Evolutionary conservation across 805 yeast species (phyloP), one percentile per base, ranked within the genome.

Genomic region (Ogataea minuta): DNA sequence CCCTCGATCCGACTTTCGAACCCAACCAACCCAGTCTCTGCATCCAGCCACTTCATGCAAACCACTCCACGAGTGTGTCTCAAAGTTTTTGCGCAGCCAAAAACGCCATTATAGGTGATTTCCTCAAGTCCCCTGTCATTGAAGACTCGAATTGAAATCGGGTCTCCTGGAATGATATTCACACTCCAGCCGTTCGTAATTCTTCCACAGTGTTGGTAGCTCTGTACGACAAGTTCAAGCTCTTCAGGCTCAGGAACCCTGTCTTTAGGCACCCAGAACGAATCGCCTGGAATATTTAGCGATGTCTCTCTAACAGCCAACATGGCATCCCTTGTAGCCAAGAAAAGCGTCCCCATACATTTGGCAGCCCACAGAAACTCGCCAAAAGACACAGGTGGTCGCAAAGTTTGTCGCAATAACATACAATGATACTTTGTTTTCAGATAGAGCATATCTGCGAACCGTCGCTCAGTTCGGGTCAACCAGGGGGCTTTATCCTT

Each of bases 341-440:
- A 7, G 16, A 36, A 36, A 13, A 36, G 23, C 9, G 26, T 25
- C 25, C 35, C 40, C 7, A 13, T 10, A 16, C 40, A 36, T 13
- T 24, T 14, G 6, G 13, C 31, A 8, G 26, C 16, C 40, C 40
- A 36, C 13, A 36, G 8, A 17, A 30, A 36, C 20, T 36, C 27
- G 5, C 40, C 39, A 25, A 36, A 25, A 9, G 20, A 13, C 12
- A 35, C 38, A 2, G 39, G 37, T n/a, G 30, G 11, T 8, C 26
- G 17, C 7, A 17, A 12, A 12, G n/a, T 21, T 10, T 36, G 32
- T 9, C 26, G 34, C 4, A 28, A 11, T 12, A 26, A 9, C 29
- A 41, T 13, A 16, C 41, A 31, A 17, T 36, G 40, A 25, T 36
- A 20, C 16, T 23, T 26, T 10, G 45, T 36, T 23, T 41, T 41